phyloP scores from a whole-genome alignment of 2,329 filamentous ascomycete species.

The Leptosphaerulina australis region DNA sequence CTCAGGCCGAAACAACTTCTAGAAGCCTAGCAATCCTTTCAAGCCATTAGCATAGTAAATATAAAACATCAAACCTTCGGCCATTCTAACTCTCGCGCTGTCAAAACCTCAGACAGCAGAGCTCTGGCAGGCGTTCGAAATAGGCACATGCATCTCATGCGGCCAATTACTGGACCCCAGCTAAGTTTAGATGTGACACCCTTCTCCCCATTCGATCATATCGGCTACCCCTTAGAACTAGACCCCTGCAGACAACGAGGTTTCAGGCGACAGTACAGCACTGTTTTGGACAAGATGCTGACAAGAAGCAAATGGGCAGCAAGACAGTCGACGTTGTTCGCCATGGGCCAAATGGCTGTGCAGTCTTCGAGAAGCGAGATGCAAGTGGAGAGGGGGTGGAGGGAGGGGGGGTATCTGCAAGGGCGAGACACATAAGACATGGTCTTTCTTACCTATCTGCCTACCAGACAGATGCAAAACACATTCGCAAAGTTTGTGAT shows the following conservation, averaged over 20 bases:
- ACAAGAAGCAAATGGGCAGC: conserved; percentile 6
- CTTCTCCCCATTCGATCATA: conserved; percentile 20
- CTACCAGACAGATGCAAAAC: conserved; percentile 16
- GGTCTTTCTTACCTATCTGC: conserved; percentile 11
- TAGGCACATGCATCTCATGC: conserved; percentile 12
- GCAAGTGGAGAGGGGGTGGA: conserved; percentile 7
- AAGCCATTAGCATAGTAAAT: conserved; percentile 8
- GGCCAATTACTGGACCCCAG: conserved; percentile 35
- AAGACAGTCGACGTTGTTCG: conserved; percentile 4
- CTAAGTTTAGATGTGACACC: conserved; percentile 47
- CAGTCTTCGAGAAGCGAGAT: conserved; percentile 6
- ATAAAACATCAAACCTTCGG: conserved; percentile 9
- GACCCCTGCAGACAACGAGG: conserved; percentile 37
- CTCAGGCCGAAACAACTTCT: conserved; percentile 26
- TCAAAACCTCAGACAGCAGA: conserved; percentile 16
- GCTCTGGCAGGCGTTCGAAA: conserved; percentile 11
- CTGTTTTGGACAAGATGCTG: conserved; percentile 3
- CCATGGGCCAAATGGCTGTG: not conserved
- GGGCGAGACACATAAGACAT: conserved; percentile 15
- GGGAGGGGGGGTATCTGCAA: conserved; percentile 14
- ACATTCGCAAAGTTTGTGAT: conserved; percentile 15
- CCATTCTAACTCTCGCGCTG: conserved; percentile 13
- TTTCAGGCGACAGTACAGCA: conserved; percentile 43
- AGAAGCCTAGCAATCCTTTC: conserved; percentile 28
- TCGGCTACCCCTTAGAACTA: conserved; percentile 32